A percentile compares a stretch with the other conserved stretches of the same genome.
Conservation (phyloP, 768 basidiomycete genomes). For the Lyophyllum decastes region DNA sequence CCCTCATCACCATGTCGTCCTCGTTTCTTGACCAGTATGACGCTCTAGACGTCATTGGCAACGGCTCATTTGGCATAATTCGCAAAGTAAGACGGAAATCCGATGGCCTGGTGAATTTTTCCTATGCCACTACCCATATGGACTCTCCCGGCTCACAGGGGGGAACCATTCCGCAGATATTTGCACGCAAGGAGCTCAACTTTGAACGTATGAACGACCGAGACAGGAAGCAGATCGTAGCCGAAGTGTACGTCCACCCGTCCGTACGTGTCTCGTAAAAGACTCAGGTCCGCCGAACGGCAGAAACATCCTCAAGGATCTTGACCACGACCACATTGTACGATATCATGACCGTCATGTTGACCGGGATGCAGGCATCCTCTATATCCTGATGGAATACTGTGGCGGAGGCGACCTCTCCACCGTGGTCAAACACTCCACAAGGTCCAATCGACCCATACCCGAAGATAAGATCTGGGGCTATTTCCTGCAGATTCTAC, state of each 20-base stretch:
- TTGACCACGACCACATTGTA: conserved; percentile 95
- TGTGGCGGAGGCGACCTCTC: conserved; percentile 97
- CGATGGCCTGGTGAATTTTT: conserved; percentile 72
- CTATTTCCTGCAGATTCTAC: conserved; percentile 91
- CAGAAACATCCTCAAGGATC: conserved; percentile 95
- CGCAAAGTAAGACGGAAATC: conserved; percentile 86
- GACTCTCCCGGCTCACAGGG: not conserved
- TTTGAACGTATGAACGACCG: conserved; percentile 97
- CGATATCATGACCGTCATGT: conserved; percentile 92
- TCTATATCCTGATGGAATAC: conserved; percentile 99
- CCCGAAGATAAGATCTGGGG: conserved; percentile 95
- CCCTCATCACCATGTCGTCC: conserved; percentile 13
- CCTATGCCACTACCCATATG: conserved; percentile 2
- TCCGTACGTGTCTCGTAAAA: not conserved
- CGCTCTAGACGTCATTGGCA: conserved; percentile 89
- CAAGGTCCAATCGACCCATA: conserved; percentile 68
- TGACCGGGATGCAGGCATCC: conserved; percentile 84
- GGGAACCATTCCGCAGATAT: conserved; percentile 45
- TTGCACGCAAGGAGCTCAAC: conserved; percentile 94
- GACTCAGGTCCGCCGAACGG: not conserved
- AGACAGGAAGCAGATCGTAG: conserved; percentile 94
- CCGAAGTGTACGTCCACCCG: conserved; percentile 82
- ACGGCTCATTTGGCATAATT: conserved; percentile 97
- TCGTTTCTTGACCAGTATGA: conserved; percentile 81
- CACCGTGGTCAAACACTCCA: conserved; percentile 77